Conservation (phyloP, 2,329 filamentous ascomycete species). For the Aureobasidium lini region DNA sequence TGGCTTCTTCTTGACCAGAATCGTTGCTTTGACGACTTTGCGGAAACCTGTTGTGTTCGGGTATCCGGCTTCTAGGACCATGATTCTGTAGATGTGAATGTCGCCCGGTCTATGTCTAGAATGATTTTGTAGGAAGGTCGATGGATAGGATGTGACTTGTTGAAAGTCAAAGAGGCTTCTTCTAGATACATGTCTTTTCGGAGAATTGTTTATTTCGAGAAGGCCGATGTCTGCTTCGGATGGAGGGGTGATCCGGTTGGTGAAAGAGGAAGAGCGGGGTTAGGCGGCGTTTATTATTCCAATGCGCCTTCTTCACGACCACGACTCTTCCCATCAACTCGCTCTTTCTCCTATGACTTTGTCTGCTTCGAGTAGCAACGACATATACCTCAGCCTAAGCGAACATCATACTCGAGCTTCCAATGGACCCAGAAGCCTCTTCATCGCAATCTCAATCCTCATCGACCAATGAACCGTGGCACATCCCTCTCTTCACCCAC, state of each 20-base stretch:
- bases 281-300: not conserved
- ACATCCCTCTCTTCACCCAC: not conserved
- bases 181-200: not conserved
- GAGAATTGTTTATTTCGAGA: not conserved
- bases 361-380: not conserved
- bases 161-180: no score
- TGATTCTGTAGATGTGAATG: constrained; percentile 11
- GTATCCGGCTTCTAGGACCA: constrained; percentile 39
- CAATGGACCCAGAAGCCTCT: not conserved
- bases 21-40: constrained; percentile 40
- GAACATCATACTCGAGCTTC: not conserved
- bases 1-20: constrained; percentile 40
- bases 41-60: constrained; percentile 38
- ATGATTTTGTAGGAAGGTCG: no score
- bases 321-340: not conserved
- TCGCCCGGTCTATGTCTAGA: no score
- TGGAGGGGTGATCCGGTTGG: not conserved
- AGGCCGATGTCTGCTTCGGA: not conserved
- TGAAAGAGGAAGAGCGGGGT: not conserved
- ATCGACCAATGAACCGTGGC: not conserved
- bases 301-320: not conserved
- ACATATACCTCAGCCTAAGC: not conserved
- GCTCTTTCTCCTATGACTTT: no score
- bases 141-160: not conserved
- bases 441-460: not conserved